Evolutionary conservation across 306 rosid species (phyloP), one percentile per base, ranked within the genome.

Genomic region (Ammopiptanthus mongolicus): DNA sequence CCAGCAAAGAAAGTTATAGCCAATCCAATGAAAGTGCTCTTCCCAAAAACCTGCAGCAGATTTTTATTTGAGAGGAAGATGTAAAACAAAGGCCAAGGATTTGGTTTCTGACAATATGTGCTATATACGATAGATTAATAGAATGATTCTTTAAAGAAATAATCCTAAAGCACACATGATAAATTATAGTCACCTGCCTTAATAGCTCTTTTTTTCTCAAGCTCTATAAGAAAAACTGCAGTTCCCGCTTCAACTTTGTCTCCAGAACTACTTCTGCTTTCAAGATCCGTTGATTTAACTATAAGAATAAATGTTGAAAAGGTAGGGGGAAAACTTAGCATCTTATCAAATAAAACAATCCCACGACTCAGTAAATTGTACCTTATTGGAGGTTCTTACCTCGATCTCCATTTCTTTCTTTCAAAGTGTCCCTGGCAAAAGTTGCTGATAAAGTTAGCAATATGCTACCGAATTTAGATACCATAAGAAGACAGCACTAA

Each of bases 1-100:
- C 99, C 97, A 8, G 97, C 96, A 48, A 90, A 87, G 89, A 95
- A 90, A 17, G 79, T 82, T 81, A 95, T 79, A 10, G 76, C 77
- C 71, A 95, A 81, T 69, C 99, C 99, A 14, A 95, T 75, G 44
- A 78, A 36, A n/a, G 83, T 81, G 85, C 76, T 79, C 75, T 85
- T 95, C 71, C 99, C 98, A 76, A 89, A 83, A 65, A 95, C 96
- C 98, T 93, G 81, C 68, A 80, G 18, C 21, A 76, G 58, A 65
- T 50, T 44, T 77, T 13, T 14, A 29, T 57, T 57, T 39, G 1
- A 65, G 65, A 25, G 33, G 12, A 8, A 53, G 17, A 61, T 48
- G 8, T 33, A 47, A 4, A 10, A 64, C 25, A 42, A 9, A 57
- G 55, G 29, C 25, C 52, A 41, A 52, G 44, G 22, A 17, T 25